Conservation (phyloP, 495 filamentous ascomycete genomes). For the Lophium mytilinum region DNA sequence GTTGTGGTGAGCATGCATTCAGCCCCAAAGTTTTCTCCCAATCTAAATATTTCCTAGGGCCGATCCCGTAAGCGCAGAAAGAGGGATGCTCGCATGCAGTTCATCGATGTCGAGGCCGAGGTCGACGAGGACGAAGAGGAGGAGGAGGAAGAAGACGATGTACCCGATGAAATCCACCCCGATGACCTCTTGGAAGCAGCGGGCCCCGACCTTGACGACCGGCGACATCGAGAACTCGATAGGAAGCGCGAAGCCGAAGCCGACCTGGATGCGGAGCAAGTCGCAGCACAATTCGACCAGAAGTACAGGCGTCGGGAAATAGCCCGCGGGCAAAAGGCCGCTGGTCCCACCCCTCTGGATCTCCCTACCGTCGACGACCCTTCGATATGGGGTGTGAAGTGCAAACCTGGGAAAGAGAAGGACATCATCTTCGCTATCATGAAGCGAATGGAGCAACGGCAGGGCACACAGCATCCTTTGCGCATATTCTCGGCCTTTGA, state of each 20-base stretch:
- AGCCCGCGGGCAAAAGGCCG: constrained; percentile 28
- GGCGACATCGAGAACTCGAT: constrained; percentile 90
- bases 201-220: constrained; percentile 75
- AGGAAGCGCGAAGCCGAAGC: constrained; percentile 76
- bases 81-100: constrained; percentile 60
- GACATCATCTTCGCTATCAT: constrained; percentile 81
- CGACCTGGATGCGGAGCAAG: constrained; percentile 85
- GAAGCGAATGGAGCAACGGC: constrained; percentile 74
- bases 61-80: constrained; percentile 71
- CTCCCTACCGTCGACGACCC: constrained; percentile 92
- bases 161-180: constrained; percentile 81
- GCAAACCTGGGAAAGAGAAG: constrained; percentile 88
- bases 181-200: constrained; percentile 81
- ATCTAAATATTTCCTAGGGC: constrained; percentile 40
- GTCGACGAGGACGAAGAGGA: constrained; percentile 90
- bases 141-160: constrained; percentile 72
- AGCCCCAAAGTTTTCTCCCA: not conserved
- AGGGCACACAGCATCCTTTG: constrained; percentile 63
- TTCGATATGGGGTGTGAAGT: constrained; percentile 88
- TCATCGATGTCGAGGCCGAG: constrained; percentile 94
- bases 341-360: constrained; percentile 80
- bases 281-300: constrained; percentile 75
- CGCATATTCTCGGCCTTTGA: constrained; percentile 85
- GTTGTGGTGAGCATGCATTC: constrained; percentile 2
- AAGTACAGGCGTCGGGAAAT: constrained; percentile 63